Evolutionary conservation across 768 basidiomycete species (phyloP).

Genomic region (Rhodotorula diobovata): DNA sequence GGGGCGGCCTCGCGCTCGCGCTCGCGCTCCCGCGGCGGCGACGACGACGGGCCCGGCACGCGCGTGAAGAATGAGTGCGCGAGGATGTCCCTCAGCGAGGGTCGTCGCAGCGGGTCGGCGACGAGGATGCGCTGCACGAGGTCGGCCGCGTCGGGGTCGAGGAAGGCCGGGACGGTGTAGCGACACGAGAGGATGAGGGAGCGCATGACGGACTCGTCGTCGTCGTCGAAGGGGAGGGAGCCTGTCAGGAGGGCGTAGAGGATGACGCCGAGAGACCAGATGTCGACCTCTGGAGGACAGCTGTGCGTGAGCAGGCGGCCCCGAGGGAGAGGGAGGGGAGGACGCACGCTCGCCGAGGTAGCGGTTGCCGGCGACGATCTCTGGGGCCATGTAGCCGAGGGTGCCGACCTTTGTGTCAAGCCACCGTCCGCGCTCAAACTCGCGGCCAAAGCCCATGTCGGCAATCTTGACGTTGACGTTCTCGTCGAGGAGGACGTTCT

Average conservation of each 20-base stretch:
- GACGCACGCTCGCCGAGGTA: slow-evolving; percentile 80
- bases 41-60: slow-evolving; percentile 3
- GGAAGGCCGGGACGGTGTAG: slow-evolving; percentile 89
- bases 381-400: slow-evolving; percentile 92
- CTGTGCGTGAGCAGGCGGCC: background rate
- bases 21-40: background rate
- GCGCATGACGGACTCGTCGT: slow-evolving; percentile 71
- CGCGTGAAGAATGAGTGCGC: slow-evolving; percentile 38
- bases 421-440: slow-evolving; percentile 70
- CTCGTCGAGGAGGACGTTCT: slow-evolving; percentile 82
- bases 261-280: slow-evolving; percentile 96
- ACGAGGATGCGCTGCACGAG: slow-evolving; percentile 68
- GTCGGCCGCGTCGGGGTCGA: slow-evolving; percentile 81
- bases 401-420: slow-evolving; percentile 94
- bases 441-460: slow-evolving; percentile 98
- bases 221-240: slow-evolving; percentile 88
- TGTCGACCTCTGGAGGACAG: slow-evolving; percentile 67
- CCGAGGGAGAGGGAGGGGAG: background rate
- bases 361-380: slow-evolving; percentile 76
- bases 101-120: slow-evolving; percentile 16
- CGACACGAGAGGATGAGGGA: slow-evolving; percentile 74
- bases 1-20: slow-evolving; percentile 11
- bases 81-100: slow-evolving; percentile 25
- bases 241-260: slow-evolving; percentile 85
- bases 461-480: slow-evolving; percentile 77